Percentiles rank a stretch among this genome's conserved stretches.
These are phyloP conservation scores for Alternaria dauci DNA, from an alignment of 2,329 filamentous ascomycete species.

Conservation along the genomic window DNA sequence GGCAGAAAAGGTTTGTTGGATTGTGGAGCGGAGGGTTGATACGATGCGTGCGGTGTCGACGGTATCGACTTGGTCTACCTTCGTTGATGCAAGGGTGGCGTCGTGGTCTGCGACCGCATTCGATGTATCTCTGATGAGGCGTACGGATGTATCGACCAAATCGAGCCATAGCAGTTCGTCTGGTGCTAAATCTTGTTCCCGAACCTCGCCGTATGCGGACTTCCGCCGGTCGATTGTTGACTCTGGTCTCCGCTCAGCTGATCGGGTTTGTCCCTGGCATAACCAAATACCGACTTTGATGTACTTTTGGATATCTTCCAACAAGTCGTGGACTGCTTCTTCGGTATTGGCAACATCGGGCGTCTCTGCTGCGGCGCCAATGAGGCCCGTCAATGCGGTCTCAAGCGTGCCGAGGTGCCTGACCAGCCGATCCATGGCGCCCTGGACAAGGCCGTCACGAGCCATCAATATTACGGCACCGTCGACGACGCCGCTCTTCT, in stretches of 20 bases:
- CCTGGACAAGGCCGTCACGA: slow-evolving; percentile 80
- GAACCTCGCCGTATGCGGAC: slow-evolving; percentile 53
- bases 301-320: slow-evolving; percentile 86
- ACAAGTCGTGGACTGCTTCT: slow-evolving; percentile 74
- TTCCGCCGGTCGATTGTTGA: slow-evolving; percentile 52
- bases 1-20: slow-evolving; percentile 90
- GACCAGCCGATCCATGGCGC: slow-evolving; percentile 86
- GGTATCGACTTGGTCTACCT: slow-evolving; percentile 22
- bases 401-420: slow-evolving; percentile 82
- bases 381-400: slow-evolving; percentile 76
- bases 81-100: slow-evolving; percentile 34
- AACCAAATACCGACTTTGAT: slow-evolving; percentile 94
- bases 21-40: slow-evolving; percentile 74
- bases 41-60: slow-evolving; percentile 70
- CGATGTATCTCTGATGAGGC: slow-evolving; percentile 58
- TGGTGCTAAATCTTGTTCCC: slow-evolving; percentile 65
- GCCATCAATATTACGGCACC: slow-evolving; percentile 92
- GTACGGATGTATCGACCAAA: slow-evolving; percentile 68
- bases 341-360: slow-evolving; percentile 66
- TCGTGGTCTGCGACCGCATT: slow-evolving; percentile 58
- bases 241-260: slow-evolving; percentile 49
- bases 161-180: slow-evolving; percentile 73
- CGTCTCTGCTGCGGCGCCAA: slow-evolving; percentile 68
- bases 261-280: slow-evolving; percentile 83
- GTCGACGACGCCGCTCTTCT: slow-evolving; percentile 88